Conservation (phyloP, 2,329 filamentous ascomycete species). For the Ascochyta rabiei region DNA sequence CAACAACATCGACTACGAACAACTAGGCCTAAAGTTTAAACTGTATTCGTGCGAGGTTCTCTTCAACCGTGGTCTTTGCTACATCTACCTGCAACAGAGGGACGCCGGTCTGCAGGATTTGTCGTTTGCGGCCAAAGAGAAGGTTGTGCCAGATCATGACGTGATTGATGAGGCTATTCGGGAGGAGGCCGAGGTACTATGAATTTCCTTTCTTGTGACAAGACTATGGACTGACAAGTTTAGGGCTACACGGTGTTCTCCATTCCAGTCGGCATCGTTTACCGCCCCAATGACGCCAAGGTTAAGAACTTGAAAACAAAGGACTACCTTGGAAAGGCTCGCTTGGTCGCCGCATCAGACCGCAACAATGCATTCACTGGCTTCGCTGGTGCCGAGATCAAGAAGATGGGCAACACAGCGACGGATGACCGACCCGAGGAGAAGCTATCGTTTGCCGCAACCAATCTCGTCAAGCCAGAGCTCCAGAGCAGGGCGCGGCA, state of each 20-base stretch:
- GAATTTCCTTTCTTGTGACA: neutral
- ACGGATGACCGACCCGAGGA: slow-evolving; percentile 82
- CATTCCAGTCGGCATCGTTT: slow-evolving; percentile 93
- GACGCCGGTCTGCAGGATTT: slow-evolving; percentile 91
- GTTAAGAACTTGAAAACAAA: slow-evolving; percentile 98
- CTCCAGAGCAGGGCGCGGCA: slow-evolving; percentile 76
- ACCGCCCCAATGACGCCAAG: slow-evolving; percentile 95
- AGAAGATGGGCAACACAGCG: slow-evolving; percentile 64
- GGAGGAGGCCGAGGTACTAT: slow-evolving; percentile 84
- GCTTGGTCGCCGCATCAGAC: slow-evolving; percentile 86
- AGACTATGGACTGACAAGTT: slow-evolving; percentile 32
- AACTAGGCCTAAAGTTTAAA: slow-evolving; percentile 93
- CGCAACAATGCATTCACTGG: slow-evolving; percentile 80
- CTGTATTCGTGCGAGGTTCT: slow-evolving; percentile 96
- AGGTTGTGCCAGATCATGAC: slow-evolving; percentile 93
- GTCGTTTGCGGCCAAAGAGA: slow-evolving; percentile 89
- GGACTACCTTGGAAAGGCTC: slow-evolving; percentile 96
- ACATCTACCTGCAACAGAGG: slow-evolving; percentile 93
- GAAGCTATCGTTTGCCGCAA: slow-evolving; percentile 88
- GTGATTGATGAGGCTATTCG: slow-evolving; percentile 97
- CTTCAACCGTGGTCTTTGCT: slow-evolving; percentile 96
- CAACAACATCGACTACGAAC: slow-evolving; percentile 96
- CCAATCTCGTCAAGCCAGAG: slow-evolving; percentile 88
- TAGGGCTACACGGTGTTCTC: slow-evolving; percentile 98
- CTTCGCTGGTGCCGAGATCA: slow-evolving; percentile 78